Conservation (phyloP, 2,329 filamentous ascomycete genomes). For the Penicillium decumbens region DNA sequence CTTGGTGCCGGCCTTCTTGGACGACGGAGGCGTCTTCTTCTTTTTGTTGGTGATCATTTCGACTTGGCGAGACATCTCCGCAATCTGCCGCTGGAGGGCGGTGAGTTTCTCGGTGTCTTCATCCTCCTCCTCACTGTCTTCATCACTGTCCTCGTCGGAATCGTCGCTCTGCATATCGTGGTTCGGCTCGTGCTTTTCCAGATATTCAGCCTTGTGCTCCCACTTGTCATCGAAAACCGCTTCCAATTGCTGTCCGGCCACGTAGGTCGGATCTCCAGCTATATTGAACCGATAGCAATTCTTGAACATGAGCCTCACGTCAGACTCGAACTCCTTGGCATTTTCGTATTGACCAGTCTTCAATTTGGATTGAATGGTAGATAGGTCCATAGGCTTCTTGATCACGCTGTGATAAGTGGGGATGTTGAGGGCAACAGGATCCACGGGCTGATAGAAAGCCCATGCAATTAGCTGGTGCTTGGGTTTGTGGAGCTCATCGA, state of each 20-base stretch:
- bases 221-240: conserved; percentile 71
- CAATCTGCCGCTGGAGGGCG: conserved; percentile 66
- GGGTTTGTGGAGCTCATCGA: conserved; percentile 70
- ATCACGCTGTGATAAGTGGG: conserved; percentile 89
- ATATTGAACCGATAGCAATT: conserved; percentile 94
- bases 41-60: conserved; percentile 56
- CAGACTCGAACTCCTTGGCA: conserved; percentile 78
- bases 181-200: conserved; percentile 66
- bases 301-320: conserved; percentile 74
- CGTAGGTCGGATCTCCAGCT: conserved; percentile 67
- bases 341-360: conserved; percentile 72
- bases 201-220: conserved; percentile 73
- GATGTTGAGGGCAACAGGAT: conserved; percentile 89
- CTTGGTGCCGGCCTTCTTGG: conserved; percentile 45
- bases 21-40: conserved; percentile 51
- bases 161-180: conserved; percentile 60
- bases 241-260: conserved; percentile 67
- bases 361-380: conserved; percentile 74
- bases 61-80: conserved; percentile 66
- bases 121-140: conserved; percentile 65
- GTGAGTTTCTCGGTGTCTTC: conserved; percentile 61
- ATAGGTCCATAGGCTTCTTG: conserved; percentile 94
- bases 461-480: conserved; percentile 65
- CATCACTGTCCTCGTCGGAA: conserved; percentile 66
- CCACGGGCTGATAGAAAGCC: conserved; percentile 78